Conservation (phyloP, 2,329 filamentous ascomycete species). For the Alternaria ethzedia region DNA sequence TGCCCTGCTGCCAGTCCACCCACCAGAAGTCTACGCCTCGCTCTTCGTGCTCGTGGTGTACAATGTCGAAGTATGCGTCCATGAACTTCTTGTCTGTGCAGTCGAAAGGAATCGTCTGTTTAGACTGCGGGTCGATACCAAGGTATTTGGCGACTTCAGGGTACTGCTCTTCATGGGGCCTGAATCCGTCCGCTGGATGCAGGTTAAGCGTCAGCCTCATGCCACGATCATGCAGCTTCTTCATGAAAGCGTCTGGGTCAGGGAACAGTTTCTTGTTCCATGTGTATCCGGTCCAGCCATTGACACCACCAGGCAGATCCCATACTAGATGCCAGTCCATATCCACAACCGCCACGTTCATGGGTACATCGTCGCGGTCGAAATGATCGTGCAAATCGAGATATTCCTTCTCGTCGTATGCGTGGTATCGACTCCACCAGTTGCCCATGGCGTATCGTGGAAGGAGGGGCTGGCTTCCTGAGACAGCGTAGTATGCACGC, state of each 20-base stretch:
- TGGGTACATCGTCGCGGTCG: conserved; percentile 57
- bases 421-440: conserved; percentile 71
- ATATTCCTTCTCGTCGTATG: conserved; percentile 64
- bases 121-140: conserved; percentile 57
- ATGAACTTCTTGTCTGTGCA: conserved; percentile 61
- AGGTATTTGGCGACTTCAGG: conserved; percentile 60
- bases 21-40: conserved; percentile 69
- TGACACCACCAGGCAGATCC: conserved; percentile 41
- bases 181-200: conserved; percentile 66
- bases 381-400: conserved; percentile 65
- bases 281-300: conserved; percentile 68
- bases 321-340: conserved; percentile 70
- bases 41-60: conserved; percentile 63
- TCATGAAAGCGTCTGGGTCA: conserved; percentile 60
- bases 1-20: conserved; percentile 72
- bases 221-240: conserved; percentile 58
- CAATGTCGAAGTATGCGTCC: conserved; percentile 64
- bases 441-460: conserved; percentile 67
- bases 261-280: conserved; percentile 67
- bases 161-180: conserved; percentile 64
- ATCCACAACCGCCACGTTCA: conserved; percentile 67
- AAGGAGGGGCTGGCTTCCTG: conserved; percentile 62
- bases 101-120: conserved; percentile 63
- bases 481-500: conserved; percentile 61
- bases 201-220: conserved; percentile 66